phyloP scores from a whole-genome alignment of 805 yeast species.

The Torulaspora franciscae region DNA sequence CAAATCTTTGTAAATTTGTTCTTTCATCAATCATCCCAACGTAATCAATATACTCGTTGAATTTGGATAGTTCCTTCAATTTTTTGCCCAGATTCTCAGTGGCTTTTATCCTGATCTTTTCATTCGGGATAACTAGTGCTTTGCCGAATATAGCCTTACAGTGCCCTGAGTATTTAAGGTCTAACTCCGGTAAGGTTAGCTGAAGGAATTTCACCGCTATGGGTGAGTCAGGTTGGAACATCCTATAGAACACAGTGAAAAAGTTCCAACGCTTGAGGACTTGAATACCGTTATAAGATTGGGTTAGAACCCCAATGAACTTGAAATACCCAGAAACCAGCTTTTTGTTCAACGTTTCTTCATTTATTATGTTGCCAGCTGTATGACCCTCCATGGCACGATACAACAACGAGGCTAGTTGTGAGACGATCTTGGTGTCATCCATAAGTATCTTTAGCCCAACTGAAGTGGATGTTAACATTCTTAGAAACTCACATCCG shows the following conservation, averaged over 20 bases:
- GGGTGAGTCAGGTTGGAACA: conserved; percentile 49
- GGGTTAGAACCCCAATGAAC: conserved; percentile 68
- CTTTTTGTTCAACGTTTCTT: conserved; percentile 54
- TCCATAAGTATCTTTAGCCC: conserved; percentile 64
- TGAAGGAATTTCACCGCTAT: conserved; percentile 52
- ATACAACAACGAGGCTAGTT: conserved; percentile 78
- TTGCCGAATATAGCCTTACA: conserved; percentile 62
- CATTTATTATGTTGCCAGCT: conserved; percentile 67
- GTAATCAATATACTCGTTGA: not conserved
- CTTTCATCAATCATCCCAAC: conserved; percentile 3
- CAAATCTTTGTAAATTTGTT: conserved; percentile 7
- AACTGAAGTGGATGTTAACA: conserved; percentile 54
- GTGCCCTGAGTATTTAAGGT: conserved; percentile 57
- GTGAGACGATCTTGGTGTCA: conserved; percentile 72
- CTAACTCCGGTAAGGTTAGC: conserved; percentile 56
- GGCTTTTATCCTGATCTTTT: conserved; percentile 50
- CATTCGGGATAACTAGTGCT: conserved; percentile 53
- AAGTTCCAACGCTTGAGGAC: conserved; percentile 79
- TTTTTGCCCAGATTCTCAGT: conserved; percentile 45
- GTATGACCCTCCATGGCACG: conserved; percentile 35
- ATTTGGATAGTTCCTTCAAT: conserved; percentile 16
- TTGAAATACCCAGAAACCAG: conserved; percentile 71
- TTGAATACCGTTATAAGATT: conserved; percentile 54
- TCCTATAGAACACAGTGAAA: conserved; percentile 72
- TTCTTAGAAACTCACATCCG: conserved; percentile 70